Evolutionary conservation across 805 yeast genomes (phyloP).

Genomic region (Candida pseudofarinosa): DNA sequence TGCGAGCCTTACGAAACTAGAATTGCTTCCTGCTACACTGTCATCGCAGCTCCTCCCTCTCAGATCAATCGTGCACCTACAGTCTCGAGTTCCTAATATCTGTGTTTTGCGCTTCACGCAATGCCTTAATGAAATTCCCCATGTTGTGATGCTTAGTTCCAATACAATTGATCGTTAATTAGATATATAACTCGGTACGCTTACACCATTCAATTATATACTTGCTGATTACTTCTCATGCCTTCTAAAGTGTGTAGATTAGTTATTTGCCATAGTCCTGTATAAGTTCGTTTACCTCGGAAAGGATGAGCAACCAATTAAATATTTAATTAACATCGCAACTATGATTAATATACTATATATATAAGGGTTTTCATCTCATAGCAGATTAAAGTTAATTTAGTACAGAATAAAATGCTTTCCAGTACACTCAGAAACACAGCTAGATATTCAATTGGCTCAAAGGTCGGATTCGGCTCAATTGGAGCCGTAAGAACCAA

Average conservation of each 20-base stretch:
- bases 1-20: slow-evolving; percentile 72
- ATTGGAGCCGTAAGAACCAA: slow-evolving; percentile 25
- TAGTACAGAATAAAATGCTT: slow-evolving; percentile 15
- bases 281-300: background rate
- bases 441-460: slow-evolving; percentile 8
- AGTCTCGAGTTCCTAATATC: too few species aligned
- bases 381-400: too few species aligned
- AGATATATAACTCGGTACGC: too few species aligned
- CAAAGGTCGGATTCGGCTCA: slow-evolving; percentile 6
- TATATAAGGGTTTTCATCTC: too few species aligned
- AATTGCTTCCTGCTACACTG: background rate
- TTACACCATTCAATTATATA: too few species aligned
- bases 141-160: too few species aligned
- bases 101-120: too few species aligned
- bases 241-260: background rate
- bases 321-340: slow-evolving; percentile 4
- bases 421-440: slow-evolving; percentile 12
- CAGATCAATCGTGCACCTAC: background rate
- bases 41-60: background rate
- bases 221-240: too few species aligned
- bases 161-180: too few species aligned
- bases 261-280: background rate
- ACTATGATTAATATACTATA: background rate
- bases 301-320: slow-evolving; percentile 5
- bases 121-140: too few species aligned